phyloP scores from a whole-genome alignment of 768 basidiomycete species.

The Coprinopsis strossmayeri region DNA sequence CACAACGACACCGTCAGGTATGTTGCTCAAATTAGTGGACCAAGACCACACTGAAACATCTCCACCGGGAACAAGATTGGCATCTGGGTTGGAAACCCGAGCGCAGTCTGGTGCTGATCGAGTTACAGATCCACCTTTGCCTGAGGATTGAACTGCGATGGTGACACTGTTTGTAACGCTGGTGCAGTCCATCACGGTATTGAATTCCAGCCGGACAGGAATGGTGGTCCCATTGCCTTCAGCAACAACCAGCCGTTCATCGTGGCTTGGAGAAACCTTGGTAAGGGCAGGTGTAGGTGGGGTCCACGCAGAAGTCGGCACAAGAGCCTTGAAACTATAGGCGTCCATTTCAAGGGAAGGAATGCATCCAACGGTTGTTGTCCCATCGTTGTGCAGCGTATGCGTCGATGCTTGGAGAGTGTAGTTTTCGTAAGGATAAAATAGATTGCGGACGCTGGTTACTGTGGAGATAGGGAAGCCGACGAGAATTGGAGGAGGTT shows the following conservation, averaged over 20 bases:
- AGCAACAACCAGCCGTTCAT: constrained; percentile 48
- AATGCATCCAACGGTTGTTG: constrained; percentile 76
- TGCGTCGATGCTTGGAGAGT: constrained; percentile 61
- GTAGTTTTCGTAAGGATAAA: constrained; percentile 81
- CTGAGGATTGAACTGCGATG: constrained; percentile 66
- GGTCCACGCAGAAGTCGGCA: constrained; percentile 63
- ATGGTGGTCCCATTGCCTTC: constrained; percentile 50
- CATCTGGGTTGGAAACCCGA: constrained; percentile 39
- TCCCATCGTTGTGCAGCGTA: constrained; percentile 48
- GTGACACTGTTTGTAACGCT: constrained; percentile 58
- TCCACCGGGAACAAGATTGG: constrained; percentile 45
- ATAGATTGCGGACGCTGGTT: constrained; percentile 62
- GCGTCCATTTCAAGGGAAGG: constrained; percentile 56
- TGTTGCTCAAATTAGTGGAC: constrained; percentile 64
- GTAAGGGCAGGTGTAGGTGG: constrained; percentile 68
- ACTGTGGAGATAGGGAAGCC: constrained; percentile 27
- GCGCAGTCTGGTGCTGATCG: constrained; percentile 46
- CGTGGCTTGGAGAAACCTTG: constrained; percentile 81
- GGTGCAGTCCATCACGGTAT: constrained; percentile 64
- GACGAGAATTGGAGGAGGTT: constrained; percentile 57
- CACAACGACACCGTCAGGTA: constrained; percentile 79
- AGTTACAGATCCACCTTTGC: constrained; percentile 49
- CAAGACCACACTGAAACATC: constrained; percentile 62
- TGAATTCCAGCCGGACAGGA: constrained; percentile 76
- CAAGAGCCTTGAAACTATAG: constrained; percentile 78